Evolutionary conservation across 2,329 filamentous ascomycete genomes (phyloP), one percentile per base, ranked within the genome.

Genomic region (Paraphoma chrysanthemicola): DNA sequence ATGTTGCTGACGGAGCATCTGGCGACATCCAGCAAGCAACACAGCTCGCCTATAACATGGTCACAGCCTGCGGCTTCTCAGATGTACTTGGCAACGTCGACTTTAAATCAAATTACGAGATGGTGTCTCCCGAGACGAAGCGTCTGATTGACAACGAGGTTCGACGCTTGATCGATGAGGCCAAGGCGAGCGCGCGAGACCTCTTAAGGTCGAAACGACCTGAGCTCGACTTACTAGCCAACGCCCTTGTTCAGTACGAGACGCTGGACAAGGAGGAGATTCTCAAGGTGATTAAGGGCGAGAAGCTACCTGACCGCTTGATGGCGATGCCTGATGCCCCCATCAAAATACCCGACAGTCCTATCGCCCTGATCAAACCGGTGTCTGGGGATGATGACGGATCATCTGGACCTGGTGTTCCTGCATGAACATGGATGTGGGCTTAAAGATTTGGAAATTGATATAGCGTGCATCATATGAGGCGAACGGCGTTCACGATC

Each of bases 211-310:
- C 87, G 36, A 92, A 90, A 75, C 87, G 93, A 53, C 89, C 90
- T 56, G 94, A 97, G 76, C 85, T 99, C 7, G 94, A 99, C 68
- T 82, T 92, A 10, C 82, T 99, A 9, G 94, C 95, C 29, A 88
- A 93, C 71, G 95, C 93, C 6, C 84, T 99, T 9, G 88, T 99
- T 33, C 89, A 97, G 77, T 98, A 97, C 77, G 95, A 99, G 82
- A 97, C 93, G 0, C 80, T 99, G 49, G 90, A 90, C 75, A 91
- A 90, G 76, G 88, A 90, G 3, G 95, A 99, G 77, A 96, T 98
- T 61, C 88, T 93, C 76, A 92, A 90, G 81, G 91, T 98, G 6
- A 88, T 99, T 62, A 87, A 86, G 50, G 95, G 95, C 36, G 92
- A 97, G 79, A 89, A 90, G 72, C 81, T 99, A 38, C 83, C 88